Conservation (phyloP, 2,329 filamentous ascomycete genomes). For the Colletotrichum liaoningense region DNA sequence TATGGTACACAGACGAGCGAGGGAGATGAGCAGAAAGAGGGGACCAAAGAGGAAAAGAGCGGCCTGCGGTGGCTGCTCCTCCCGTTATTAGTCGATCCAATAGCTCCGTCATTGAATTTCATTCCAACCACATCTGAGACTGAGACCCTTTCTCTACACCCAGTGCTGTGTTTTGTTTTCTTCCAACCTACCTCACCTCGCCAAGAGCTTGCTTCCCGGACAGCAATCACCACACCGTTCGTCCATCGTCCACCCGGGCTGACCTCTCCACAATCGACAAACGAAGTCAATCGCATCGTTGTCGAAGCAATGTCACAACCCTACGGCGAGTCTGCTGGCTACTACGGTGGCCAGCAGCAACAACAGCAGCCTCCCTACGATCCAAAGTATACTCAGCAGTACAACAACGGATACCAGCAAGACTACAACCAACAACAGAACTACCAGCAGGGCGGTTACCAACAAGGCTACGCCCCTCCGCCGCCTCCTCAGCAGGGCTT, state of each 20-base stretch:
- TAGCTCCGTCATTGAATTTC: conserved; percentile 10
- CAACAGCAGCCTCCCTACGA: conserved; percentile 40
- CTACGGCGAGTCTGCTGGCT: conserved; percentile 33
- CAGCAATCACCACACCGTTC: neutral
- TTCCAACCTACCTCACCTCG: neutral
- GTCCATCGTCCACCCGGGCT: neutral
- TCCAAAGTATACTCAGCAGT: conserved; percentile 42
- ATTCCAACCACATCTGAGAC: neutral
- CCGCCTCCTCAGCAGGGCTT: conserved; percentile 34
- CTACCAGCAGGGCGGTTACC: conserved; percentile 41
- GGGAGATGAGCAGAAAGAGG: neutral
- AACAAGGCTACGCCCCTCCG: conserved; percentile 40
- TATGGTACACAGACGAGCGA: too few species aligned
- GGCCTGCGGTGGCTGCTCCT: neutral
- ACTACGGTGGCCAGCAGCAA: conserved; percentile 34
- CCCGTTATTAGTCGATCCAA: neutral
- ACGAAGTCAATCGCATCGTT: neutral
- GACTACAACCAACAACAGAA: conserved; percentile 30
- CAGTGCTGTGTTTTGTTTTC: neutral
- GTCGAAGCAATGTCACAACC: conserved; percentile 28
- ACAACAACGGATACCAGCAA: conserved; percentile 38
- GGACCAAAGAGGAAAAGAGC: neutral
- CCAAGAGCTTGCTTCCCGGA: neutral
- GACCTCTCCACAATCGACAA: neutral
- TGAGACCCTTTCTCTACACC: neutral